A percentile compares a stretch with the other conserved stretches of the same genome.
phyloP scores from a whole-genome alignment of 345 rosid species.

The Xanthoceras sorbifolium region DNA sequence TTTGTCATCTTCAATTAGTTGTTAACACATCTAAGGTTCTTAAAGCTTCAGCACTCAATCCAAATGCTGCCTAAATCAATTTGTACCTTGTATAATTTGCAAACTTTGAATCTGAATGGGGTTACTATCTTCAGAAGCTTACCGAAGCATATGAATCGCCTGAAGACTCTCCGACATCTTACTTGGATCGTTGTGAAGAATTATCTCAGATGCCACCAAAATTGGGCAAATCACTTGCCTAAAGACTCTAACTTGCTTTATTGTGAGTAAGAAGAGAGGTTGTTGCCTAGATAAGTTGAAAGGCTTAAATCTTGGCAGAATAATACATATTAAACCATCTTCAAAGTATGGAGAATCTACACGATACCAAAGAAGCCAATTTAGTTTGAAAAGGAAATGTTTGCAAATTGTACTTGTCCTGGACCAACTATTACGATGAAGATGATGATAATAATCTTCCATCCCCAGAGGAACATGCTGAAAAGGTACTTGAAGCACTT shows the following conservation, averaged over 20 bases:
- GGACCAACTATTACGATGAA: too few species aligned
- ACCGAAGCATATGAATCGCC: neutral
- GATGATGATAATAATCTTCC: neutral
- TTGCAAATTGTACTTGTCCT: neutral
- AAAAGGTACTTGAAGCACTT: too few species aligned
- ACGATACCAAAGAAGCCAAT: too few species aligned
- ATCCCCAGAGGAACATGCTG: too few species aligned
- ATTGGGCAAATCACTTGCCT: too few species aligned
- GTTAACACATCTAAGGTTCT: slow-evolving; percentile 2
- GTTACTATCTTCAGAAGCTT: neutral
- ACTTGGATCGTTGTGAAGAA: neutral
- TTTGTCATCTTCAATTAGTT: neutral
- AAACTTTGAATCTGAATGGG: neutral
- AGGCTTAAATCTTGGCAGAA: too few species aligned
- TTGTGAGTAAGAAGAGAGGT: too few species aligned
- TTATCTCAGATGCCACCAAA: neutral
- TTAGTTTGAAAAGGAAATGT: neutral
- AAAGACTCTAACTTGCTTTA: too few species aligned
- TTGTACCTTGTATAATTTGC: slow-evolving; percentile 7
- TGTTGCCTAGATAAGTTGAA: too few species aligned
- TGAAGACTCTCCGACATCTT: slow-evolving; percentile 12
- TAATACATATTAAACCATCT: too few species aligned
- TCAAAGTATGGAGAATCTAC: too few species aligned
- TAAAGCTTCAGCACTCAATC: neutral
- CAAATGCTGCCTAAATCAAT: neutral